phyloP scores from a whole-genome alignment of 148 eudicot species.

The Vaccinium darrowii region DNA sequence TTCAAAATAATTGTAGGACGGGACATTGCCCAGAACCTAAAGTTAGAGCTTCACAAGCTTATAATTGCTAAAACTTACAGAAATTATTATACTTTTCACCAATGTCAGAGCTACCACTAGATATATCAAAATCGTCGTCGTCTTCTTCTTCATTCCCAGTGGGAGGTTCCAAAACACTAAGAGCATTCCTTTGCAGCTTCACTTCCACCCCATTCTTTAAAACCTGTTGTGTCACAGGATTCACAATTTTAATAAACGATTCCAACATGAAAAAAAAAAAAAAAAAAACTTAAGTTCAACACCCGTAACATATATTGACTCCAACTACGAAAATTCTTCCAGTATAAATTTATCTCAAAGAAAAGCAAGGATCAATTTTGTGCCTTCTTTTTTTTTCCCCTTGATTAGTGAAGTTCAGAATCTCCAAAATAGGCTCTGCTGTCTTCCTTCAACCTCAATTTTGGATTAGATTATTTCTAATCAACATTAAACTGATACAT shows the following conservation, averaged over 20 bases:
- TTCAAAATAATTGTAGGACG: background rate
- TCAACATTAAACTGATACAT: background rate
- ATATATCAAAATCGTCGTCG: slow-evolving; percentile 63
- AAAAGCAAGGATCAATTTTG: background rate
- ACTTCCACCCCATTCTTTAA: slow-evolving; percentile 96
- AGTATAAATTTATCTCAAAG: background rate
- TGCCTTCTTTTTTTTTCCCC: background rate
- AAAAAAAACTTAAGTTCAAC: background rate
- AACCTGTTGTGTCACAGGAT: slow-evolving; percentile 45
- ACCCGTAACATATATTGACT: background rate
- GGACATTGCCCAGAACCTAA: background rate
- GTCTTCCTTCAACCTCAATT: background rate
- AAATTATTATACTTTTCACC: slow-evolving; percentile 64
- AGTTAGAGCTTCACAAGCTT: background rate
- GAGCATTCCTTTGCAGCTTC: slow-evolving; percentile 92
- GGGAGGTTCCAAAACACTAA: slow-evolving; percentile 93
- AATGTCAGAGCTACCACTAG: slow-evolving; percentile 76
- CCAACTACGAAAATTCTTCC: background rate
- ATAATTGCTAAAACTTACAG: slow-evolving; percentile 43
- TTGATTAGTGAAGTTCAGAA: background rate
- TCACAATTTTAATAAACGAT: background rate
- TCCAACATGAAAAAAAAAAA: background rate
- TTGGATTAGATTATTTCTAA: background rate
- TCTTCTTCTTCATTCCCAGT: slow-evolving; percentile 93
- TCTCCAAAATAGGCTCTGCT: background rate